These are phyloP conservation scores for Exidia glandulosa DNA, from an alignment of 768 basidiomycete species.

Conservation along the genomic window DNA sequence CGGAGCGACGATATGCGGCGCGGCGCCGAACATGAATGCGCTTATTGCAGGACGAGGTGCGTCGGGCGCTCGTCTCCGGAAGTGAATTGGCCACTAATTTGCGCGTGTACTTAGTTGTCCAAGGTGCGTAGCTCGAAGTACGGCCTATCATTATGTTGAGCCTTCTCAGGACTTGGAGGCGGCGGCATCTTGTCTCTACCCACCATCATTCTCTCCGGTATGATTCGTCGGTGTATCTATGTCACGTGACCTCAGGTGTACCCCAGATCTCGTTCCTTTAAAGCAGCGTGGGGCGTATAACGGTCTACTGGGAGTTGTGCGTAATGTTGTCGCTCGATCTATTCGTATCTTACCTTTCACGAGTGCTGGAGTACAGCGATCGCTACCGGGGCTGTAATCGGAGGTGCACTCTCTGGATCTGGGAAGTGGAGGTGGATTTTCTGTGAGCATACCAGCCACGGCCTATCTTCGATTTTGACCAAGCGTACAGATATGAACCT, in stretches of 20 bases:
- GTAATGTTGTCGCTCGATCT: conserved; percentile 2
- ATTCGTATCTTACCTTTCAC: background rate
- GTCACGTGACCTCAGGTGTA: background rate
- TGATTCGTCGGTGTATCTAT: background rate
- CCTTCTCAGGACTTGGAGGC: conserved; percentile 5
- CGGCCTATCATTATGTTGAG: no score
- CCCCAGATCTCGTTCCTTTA: background rate
- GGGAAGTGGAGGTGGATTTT: background rate
- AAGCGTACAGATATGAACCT: conserved; percentile 14
- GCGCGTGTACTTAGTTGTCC: background rate
- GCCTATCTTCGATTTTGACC: background rate
- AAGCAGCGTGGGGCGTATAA: background rate
- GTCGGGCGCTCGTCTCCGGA: conserved; percentile 1
- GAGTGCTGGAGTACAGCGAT: conserved; percentile 1
- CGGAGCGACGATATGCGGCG: conserved; percentile 34
- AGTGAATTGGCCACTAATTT: background rate
- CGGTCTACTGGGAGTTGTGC: background rate
- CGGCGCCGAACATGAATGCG: conserved; percentile 28
- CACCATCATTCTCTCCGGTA: background rate
- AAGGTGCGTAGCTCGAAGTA: no score
- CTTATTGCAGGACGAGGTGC: conserved; percentile 28
- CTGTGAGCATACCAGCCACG: background rate
- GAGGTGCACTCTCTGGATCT: background rate
- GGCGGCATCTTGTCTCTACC: conserved; percentile 2
- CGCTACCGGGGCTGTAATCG: background rate